phyloP scores from a whole-genome alignment of 768 basidiomycete species.

The Trametes meyenii region DNA sequence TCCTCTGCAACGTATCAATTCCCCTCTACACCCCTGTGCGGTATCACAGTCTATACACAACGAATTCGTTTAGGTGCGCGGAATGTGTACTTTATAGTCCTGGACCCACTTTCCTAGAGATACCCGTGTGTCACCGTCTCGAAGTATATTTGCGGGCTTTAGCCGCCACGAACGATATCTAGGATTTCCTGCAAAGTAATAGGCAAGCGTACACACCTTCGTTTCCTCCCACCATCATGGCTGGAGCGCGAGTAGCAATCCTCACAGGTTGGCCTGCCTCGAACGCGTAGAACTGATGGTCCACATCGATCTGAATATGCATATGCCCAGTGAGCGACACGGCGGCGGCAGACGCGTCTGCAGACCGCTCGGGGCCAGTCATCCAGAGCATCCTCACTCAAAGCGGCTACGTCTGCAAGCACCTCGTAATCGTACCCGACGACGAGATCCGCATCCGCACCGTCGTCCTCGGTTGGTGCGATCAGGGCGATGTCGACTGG shows the following conservation, averaged over 20 bases:
- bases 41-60: no score
- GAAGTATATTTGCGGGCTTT: not conserved
- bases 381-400: slow-evolving; percentile 53
- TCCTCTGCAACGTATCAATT: not conserved
- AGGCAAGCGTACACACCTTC: not conserved
- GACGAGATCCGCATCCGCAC: slow-evolving; percentile 54
- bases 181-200: not conserved
- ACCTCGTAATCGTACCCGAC: slow-evolving; percentile 61
- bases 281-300: not conserved
- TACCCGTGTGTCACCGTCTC: not conserved
- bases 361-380: slow-evolving; percentile 68
- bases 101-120: not conserved
- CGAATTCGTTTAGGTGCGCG: no score
- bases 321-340: slow-evolving; percentile 67
- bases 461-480: slow-evolving; percentile 49
- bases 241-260: slow-evolving; percentile 31
- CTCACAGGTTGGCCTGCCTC: slow-evolving; percentile 31
- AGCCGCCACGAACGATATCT: not conserved
- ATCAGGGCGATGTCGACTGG: slow-evolving; percentile 58
- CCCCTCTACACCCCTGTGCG: no score
- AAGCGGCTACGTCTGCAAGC: slow-evolving; percentile 41
- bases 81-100: no score
- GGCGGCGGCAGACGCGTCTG: slow-evolving; percentile 47
- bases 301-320: not conserved
- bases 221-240: slow-evolving; percentile 17